These are phyloP conservation scores for Sporormia fimetaria DNA, from an alignment of 495 filamentous ascomycete genomes.

Conservation along the genomic window DNA sequence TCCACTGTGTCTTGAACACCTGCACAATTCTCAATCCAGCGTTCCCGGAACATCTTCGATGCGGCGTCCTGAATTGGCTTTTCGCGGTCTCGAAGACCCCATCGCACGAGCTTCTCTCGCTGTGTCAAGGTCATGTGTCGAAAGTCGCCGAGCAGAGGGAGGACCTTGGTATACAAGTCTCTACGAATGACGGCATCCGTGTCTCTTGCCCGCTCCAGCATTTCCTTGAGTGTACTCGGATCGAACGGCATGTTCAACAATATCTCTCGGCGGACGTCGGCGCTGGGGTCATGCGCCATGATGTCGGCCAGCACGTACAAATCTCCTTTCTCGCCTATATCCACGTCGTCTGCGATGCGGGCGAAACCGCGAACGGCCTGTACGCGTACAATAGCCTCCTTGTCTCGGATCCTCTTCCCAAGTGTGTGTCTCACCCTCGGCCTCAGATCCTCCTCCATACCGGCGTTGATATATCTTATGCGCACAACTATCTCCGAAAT, in stretches of 20 bases:
- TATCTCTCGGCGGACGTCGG: slow-evolving; percentile 79
- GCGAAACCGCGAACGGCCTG: slow-evolving; percentile 90
- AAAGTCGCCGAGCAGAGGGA: slow-evolving; percentile 90
- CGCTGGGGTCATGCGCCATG: slow-evolving; percentile 87
- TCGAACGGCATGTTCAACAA: slow-evolving; percentile 79
- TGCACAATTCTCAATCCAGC: slow-evolving; percentile 92
- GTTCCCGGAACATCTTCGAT: slow-evolving; percentile 76
- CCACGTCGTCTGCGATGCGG: slow-evolving; percentile 49
- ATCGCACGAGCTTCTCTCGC: slow-evolving; percentile 89
- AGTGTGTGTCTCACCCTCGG: slow-evolving; percentile 63
- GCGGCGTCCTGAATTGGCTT: slow-evolving; percentile 90
- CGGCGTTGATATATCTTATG: too few species aligned
- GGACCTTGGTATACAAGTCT: slow-evolving; percentile 73
- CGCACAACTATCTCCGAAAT: slow-evolving; percentile 73
- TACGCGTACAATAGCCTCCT: slow-evolving; percentile 79
- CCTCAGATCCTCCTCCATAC: slow-evolving; percentile 83
- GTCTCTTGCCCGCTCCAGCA: slow-evolving; percentile 85
- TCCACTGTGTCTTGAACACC: slow-evolving; percentile 44
- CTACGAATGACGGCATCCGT: slow-evolving; percentile 71
- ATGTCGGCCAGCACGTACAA: slow-evolving; percentile 78
- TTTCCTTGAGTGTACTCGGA: slow-evolving; percentile 71
- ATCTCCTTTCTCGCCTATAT: slow-evolving; percentile 47
- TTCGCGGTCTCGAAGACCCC: slow-evolving; percentile 90
- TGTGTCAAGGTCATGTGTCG: slow-evolving; percentile 89
- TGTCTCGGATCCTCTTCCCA: slow-evolving; percentile 77